A percentile compares a stretch with the other conserved stretches of the same genome.
Evolutionary conservation across 2,329 filamentous ascomycete species (phyloP).

Genomic region (Rutstroemia sydowiana): DNA sequence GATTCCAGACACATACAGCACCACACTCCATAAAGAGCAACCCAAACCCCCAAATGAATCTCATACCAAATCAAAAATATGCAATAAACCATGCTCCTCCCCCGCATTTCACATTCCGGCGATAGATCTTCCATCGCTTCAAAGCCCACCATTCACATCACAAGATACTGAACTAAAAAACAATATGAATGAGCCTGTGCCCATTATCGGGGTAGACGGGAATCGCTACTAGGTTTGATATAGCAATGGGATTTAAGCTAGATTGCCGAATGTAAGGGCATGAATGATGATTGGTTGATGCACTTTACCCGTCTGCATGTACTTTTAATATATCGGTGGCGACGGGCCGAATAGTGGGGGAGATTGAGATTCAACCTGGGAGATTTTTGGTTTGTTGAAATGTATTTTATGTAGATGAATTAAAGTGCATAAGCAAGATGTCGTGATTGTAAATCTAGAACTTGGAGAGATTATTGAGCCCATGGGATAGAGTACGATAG

Average conservation of each 20-base stretch:
- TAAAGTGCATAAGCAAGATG: too few species aligned
- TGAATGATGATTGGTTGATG: slow-evolving; percentile 1
- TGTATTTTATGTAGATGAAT: too few species aligned
- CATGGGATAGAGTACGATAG: too few species aligned
- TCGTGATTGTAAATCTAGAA: too few species aligned
- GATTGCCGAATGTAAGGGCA: slow-evolving; percentile 1
- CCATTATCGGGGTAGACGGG: neutral
- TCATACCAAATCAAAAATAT: neutral
- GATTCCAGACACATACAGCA: neutral
- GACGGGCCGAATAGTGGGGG: slow-evolving; percentile 2
- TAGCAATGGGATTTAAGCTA: neutral
- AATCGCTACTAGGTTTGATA: neutral
- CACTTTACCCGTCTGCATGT: neutral
- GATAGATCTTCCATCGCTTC: slow-evolving; percentile 1
- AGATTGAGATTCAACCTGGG: too few species aligned
- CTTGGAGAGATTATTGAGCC: too few species aligned
- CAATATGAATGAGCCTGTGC: neutral
- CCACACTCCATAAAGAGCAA: neutral
- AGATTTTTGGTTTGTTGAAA: too few species aligned
- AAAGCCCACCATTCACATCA: neutral
- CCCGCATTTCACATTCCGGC: neutral
- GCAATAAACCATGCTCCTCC: neutral
- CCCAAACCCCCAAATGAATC: neutral
- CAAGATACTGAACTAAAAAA: too few species aligned
- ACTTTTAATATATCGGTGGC: slow-evolving; percentile 1